Percentiles rank a stretch among this genome's conserved stretches.
These are phyloP conservation scores for Populus trichocarpa DNA, from an alignment of 441 rosid genomes.

Conservation along the genomic window DNA sequence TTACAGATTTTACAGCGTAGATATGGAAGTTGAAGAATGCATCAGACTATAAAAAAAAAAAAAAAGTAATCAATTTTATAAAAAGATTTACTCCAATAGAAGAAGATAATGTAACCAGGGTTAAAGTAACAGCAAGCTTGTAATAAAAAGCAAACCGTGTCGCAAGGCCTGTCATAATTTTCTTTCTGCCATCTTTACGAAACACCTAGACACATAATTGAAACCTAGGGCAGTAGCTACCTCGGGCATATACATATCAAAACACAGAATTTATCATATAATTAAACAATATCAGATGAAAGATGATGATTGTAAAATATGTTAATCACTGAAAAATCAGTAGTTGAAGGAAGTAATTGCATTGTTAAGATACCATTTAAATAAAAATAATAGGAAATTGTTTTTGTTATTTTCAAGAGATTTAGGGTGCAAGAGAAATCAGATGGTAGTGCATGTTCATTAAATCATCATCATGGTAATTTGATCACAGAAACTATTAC, in stretches of 20 bases:
- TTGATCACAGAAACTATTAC: background rate
- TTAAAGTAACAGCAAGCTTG: slow-evolving; percentile 16
- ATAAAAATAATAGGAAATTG: background rate
- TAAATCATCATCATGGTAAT: slow-evolving; percentile 12
- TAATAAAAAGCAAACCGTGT: slow-evolving; percentile 18
- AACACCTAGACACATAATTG: slow-evolving; percentile 11
- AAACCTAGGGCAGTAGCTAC: slow-evolving; percentile 23
- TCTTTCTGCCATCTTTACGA: slow-evolving; percentile 19
- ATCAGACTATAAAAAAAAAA: background rate
- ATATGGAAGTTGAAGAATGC: background rate
- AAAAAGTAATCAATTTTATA: background rate
- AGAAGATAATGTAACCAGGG: slow-evolving; percentile 5
- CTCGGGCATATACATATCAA: slow-evolving; percentile 8
- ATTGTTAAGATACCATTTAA: background rate
- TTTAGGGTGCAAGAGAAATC: slow-evolving; percentile 16
- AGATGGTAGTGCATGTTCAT: slow-evolving; percentile 30
- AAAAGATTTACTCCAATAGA: background rate
- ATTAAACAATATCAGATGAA: slow-evolving; percentile 24
- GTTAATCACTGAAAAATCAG: background rate
- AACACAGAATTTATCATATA: background rate
- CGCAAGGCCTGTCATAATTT: slow-evolving; percentile 15
- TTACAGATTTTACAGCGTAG: background rate
- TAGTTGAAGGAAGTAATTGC: background rate
- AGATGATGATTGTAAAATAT: slow-evolving; percentile 21
- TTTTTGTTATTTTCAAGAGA: background rate